Evolutionary conservation across 164 flowering plant species (phyloP).

Genomic region (Brasenia schreberi): DNA sequence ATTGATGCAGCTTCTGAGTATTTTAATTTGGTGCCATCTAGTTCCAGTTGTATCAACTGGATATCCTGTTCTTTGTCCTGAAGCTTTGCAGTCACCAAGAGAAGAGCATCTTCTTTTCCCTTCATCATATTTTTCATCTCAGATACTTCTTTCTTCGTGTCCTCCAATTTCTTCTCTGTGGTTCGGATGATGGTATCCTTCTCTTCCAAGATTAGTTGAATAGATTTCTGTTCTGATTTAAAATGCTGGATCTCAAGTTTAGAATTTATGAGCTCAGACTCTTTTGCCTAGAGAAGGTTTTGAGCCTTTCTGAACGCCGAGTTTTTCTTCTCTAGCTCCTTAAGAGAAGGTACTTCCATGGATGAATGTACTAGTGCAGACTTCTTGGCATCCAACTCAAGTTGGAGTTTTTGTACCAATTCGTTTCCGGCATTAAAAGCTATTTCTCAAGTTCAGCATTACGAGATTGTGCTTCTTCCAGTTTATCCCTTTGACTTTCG

Average conservation of each 20-base stretch:
- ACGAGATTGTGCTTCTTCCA: constrained; percentile 53
- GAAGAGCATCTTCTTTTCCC: constrained; percentile 49
- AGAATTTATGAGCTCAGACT: constrained; percentile 56
- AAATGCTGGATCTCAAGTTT: constrained; percentile 72
- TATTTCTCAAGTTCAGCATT: constrained; percentile 55
- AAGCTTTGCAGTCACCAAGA: constrained; percentile 38
- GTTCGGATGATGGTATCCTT: constrained; percentile 44
- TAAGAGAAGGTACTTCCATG: constrained; percentile 30
- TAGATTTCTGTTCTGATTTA: constrained; percentile 41
- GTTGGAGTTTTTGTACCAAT: constrained; percentile 31
- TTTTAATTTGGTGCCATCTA: constrained; percentile 36
- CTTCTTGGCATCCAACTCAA: constrained; percentile 42
- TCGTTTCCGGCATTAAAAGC: constrained; percentile 35
- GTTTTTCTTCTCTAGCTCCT: constrained; percentile 34
- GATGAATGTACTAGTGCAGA: constrained; percentile 32
- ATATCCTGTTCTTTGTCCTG: constrained; percentile 52
- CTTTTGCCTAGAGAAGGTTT: constrained; percentile 42
- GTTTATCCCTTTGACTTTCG: constrained; percentile 51
- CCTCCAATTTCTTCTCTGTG: constrained; percentile 39
- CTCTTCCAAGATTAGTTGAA: constrained; percentile 41
- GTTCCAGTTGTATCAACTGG: constrained; percentile 29
- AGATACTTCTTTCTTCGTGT: constrained; percentile 28
- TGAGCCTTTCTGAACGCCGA: constrained; percentile 30
- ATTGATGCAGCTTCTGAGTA: constrained; percentile 53
- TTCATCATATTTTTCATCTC: constrained; percentile 49